A percentile compares a stretch with the other conserved stretches of the same genome.
phyloP scores from a whole-genome alignment of 2,329 filamentous ascomycete species.

The Penicillium sp. region DNA sequence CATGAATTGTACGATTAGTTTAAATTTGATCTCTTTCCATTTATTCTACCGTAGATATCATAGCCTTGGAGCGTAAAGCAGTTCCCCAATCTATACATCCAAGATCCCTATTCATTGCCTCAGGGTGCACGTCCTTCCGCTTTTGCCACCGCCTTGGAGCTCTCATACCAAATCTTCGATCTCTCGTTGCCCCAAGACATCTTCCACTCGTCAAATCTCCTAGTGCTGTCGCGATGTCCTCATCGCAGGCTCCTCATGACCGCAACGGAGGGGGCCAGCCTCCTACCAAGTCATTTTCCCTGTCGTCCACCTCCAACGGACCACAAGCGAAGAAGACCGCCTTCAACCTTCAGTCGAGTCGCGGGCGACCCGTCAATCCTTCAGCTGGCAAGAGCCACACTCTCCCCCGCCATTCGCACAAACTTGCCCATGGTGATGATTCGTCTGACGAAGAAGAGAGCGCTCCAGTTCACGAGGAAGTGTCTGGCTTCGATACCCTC shows the following conservation, averaged over 20 bases:
- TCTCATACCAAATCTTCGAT: slow-evolving; percentile 11
- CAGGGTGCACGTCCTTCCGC: background rate
- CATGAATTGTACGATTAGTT: slow-evolving; percentile 32
- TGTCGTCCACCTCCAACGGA: slow-evolving; percentile 37
- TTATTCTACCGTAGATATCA: background rate
- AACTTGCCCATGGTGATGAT: slow-evolving; percentile 45
- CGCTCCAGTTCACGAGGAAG: slow-evolving; percentile 40
- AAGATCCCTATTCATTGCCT: background rate
- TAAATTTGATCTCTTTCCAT: background rate
- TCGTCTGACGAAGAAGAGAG: slow-evolving; percentile 50
- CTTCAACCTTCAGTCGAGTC: slow-evolving; percentile 31
- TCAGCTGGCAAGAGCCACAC: slow-evolving; percentile 16
- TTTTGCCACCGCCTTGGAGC: slow-evolving; percentile 24
- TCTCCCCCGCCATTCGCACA: slow-evolving; percentile 29
- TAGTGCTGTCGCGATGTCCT: slow-evolving; percentile 15
- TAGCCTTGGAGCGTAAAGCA: background rate
- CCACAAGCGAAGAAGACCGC: slow-evolving; percentile 27
- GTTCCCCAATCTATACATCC: background rate
- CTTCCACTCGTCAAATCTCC: background rate
- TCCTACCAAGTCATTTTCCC: slow-evolving; percentile 34
- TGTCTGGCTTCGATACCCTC: slow-evolving; percentile 51
- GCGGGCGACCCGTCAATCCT: slow-evolving; percentile 14
- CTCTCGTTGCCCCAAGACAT: background rate
- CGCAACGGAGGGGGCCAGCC: background rate
- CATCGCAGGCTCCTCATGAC: slow-evolving; percentile 8